phyloP scores from a whole-genome alignment of 1,284 basidiomycete genomes.

The Fomitopsis palustris region DNA sequence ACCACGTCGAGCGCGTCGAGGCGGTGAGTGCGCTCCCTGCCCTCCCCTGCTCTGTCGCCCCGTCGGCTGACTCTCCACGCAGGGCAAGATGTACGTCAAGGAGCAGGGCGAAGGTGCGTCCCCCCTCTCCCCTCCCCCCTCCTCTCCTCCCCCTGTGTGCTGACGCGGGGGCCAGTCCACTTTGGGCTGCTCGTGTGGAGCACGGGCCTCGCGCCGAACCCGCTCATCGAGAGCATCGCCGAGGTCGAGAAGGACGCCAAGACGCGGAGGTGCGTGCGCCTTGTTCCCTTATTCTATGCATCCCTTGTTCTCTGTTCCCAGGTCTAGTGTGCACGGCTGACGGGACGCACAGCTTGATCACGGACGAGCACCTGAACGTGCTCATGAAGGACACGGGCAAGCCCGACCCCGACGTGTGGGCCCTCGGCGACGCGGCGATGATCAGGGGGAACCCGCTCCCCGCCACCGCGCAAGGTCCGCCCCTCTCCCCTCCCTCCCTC shows the following conservation, averaged over 20 bases:
- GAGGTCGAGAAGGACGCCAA: conserved; percentile 62
- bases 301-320: no score
- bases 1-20: conserved; percentile 79
- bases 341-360: conserved; percentile 39
- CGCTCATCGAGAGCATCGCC: conserved; percentile 60
- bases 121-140: conserved; percentile 3
- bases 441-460: conserved; percentile 65
- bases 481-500: conserved; percentile 3
- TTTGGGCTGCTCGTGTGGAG: conserved; percentile 87
- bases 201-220: conserved; percentile 80
- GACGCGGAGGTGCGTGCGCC: conserved; percentile 45
- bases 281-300: not conserved
- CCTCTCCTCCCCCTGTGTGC: conserved; percentile 2
- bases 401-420: conserved; percentile 73
- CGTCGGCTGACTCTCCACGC: conserved; percentile 3
- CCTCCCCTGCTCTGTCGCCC: conserved; percentile 3
- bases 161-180: conserved; percentile 43
- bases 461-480: conserved; percentile 75
- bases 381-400: conserved; percentile 51
- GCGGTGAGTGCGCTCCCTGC: conserved; percentile 38
- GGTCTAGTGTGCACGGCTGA: no score
- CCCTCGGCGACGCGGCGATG: conserved; percentile 77
- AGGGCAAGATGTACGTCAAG: conserved; percentile 57
- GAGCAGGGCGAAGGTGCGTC: conserved; percentile 58
- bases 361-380: conserved; percentile 60